phyloP scores from a whole-genome alignment of 768 basidiomycete species.

The Hortiboletus campestris region DNA sequence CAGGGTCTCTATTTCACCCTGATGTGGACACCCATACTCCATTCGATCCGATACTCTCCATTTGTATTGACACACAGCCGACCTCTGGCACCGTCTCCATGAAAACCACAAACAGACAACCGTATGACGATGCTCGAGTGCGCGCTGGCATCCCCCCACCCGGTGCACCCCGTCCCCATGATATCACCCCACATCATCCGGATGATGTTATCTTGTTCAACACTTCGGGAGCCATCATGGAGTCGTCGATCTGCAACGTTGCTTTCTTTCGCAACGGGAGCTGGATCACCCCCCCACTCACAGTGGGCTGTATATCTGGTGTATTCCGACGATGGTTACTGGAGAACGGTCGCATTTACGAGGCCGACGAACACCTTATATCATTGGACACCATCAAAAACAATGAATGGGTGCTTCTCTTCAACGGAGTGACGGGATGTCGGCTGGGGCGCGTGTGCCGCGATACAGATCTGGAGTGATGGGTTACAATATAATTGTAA shows the following conservation, averaged over 20 bases:
- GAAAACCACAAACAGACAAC: conserved; percentile 64
- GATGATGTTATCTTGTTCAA: conserved; percentile 70
- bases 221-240: conserved; percentile 47
- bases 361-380: conserved; percentile 45
- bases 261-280: conserved; percentile 53
- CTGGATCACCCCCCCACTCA: conserved; percentile 67
- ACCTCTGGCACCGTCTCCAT: conserved; percentile 53
- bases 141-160: conserved; percentile 46
- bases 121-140: conserved; percentile 63
- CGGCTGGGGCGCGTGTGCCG: conserved; percentile 43
- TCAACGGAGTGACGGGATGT: conserved; percentile 73
- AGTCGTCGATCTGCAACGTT: conserved; percentile 70
- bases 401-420: conserved; percentile 67
- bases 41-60: conserved; percentile 37
- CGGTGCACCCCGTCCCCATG: conserved; percentile 1
- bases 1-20: conserved; percentile 37
- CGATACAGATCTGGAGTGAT: not conserved
- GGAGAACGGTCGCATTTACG: conserved; percentile 52
- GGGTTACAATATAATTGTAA: conserved; percentile 1
- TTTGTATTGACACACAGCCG: conserved; percentile 55
- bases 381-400: conserved; percentile 41
- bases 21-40: conserved; percentile 23
- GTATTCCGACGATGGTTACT: conserved; percentile 70
- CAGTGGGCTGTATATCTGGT: conserved; percentile 70
- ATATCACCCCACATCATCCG: conserved; percentile 14